Percentiles rank a stretch among this genome's conserved stretches.
These are phyloP conservation scores for Sherardia arvensis DNA, from an alignment of 257 asterid genomes.

Conservation along the genomic window DNA sequence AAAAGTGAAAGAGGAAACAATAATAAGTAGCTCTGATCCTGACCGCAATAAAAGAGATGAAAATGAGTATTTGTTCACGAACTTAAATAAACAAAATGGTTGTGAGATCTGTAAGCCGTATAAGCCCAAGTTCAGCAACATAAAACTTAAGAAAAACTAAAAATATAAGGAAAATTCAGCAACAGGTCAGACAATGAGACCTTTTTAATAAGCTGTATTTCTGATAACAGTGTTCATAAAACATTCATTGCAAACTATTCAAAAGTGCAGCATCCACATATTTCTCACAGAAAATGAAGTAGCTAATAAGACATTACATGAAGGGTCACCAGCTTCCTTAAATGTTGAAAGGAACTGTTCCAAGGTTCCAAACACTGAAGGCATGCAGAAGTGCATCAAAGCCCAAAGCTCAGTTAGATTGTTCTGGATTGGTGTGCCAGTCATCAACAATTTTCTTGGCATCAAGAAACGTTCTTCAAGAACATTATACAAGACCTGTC, in stretches of 20 bases:
- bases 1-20: background rate
- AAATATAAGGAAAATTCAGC: background rate
- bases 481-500: constrained; percentile 68
- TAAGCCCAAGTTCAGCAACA: background rate
- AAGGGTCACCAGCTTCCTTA: constrained; percentile 85
- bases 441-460: constrained; percentile 87
- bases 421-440: constrained; percentile 97
- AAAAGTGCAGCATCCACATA: background rate
- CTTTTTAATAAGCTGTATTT: background rate
- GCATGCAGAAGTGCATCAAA: constrained; percentile 82
- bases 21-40: background rate
- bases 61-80: background rate
- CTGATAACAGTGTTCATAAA: background rate
- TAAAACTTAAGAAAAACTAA: background rate
- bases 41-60: background rate
- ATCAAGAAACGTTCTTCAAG: constrained; percentile 57
- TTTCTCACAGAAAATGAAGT: constrained; percentile 6
- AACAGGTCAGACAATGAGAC: background rate
- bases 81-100: background rate
- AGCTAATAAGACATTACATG: constrained; percentile 35
- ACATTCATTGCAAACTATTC: background rate
- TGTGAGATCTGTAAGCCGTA: background rate
- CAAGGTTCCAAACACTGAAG: constrained; percentile 61
- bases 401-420: constrained; percentile 93
- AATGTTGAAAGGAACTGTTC: constrained; percentile 68